These are phyloP conservation scores for Tagetes erecta DNA, from an alignment of 129 eudicot species.

Conservation along the genomic window DNA sequence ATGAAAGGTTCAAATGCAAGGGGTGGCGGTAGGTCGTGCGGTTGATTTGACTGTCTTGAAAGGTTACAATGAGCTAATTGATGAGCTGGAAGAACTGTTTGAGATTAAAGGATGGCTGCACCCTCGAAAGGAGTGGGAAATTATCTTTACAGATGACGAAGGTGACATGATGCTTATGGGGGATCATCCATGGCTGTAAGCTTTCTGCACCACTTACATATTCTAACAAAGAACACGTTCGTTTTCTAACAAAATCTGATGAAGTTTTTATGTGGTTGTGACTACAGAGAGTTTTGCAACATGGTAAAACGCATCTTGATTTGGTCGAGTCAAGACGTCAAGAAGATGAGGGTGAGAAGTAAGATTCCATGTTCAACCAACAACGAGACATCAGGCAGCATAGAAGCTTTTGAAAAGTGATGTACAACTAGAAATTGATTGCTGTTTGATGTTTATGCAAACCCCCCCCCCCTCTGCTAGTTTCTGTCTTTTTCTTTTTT, in stretches of 20 bases:
- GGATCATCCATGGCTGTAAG: constrained; percentile 98
- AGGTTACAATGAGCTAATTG: constrained; percentile 75
- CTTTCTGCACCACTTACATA: not conserved
- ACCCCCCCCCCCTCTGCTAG: constrained; percentile 2
- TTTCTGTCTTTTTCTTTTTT: not conserved
- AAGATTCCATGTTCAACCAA: constrained; percentile 43
- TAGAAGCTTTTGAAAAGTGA: constrained; percentile 43
- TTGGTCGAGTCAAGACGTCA: constrained; percentile 77
- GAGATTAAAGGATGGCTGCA: constrained; percentile 75
- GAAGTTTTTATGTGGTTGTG: not conserved
- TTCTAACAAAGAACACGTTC: not conserved
- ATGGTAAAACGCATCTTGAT: constrained; percentile 75
- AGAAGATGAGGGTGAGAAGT: constrained; percentile 68
- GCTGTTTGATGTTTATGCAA: not conserved
- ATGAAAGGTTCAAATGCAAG: constrained; percentile 95
- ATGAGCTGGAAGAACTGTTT: constrained; percentile 80
- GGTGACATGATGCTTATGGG: constrained; percentile 98
- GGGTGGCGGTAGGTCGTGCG: constrained; percentile 92
- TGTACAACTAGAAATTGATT: not conserved
- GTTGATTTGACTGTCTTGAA: constrained; percentile 71
- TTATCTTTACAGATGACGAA: constrained; percentile 91
- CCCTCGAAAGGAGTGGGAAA: constrained; percentile 78
- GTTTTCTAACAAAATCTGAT: not conserved
- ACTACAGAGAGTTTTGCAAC: constrained; percentile 72
- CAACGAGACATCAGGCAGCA: constrained; percentile 48